Evolutionary conservation across 2,329 filamentous ascomycete genomes (phyloP).

Genomic region (Niveomyces coronatus): DNA sequence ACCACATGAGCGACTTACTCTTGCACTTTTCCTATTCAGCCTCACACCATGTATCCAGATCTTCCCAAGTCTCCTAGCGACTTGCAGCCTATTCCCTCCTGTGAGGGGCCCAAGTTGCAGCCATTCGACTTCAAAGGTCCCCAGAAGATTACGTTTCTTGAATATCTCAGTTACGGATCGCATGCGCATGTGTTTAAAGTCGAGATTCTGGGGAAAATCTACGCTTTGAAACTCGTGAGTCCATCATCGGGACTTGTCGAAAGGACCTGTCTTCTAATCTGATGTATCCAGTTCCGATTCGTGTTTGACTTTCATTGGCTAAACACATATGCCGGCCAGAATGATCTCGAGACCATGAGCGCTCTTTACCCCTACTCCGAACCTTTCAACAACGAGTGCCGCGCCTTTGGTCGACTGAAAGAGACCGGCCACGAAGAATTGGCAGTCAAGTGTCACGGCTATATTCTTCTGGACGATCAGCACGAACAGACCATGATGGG

Average conservation of each 20-base stretch:
- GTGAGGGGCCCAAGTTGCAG: too few species aligned
- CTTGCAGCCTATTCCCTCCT: too few species aligned
- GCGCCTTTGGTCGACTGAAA: slow-evolving; percentile 18
- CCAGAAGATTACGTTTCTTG: too few species aligned
- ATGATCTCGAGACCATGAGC: background rate
- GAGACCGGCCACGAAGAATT: slow-evolving; percentile 16
- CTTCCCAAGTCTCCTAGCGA: too few species aligned
- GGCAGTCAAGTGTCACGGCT: slow-evolving; percentile 15
- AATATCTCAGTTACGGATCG: too few species aligned
- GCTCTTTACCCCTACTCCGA: slow-evolving; percentile 15
- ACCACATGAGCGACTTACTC: too few species aligned
- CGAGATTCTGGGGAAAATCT: too few species aligned
- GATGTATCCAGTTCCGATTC: background rate
- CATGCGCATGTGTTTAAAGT: too few species aligned
- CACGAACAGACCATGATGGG: slow-evolving; percentile 10
- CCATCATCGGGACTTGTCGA: background rate
- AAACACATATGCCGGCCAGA: background rate
- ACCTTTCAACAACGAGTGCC: slow-evolving; percentile 15
- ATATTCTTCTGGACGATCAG: slow-evolving; percentile 15
- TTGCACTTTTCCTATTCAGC: too few species aligned
- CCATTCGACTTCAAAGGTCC: too few species aligned
- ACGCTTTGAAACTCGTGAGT: background rate
- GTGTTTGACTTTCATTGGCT: background rate
- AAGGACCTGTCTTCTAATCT: background rate
- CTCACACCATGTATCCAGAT: too few species aligned